phyloP scores from a whole-genome alignment of 1,139 yeast species.

The Magnusiomyces sp. region DNA sequence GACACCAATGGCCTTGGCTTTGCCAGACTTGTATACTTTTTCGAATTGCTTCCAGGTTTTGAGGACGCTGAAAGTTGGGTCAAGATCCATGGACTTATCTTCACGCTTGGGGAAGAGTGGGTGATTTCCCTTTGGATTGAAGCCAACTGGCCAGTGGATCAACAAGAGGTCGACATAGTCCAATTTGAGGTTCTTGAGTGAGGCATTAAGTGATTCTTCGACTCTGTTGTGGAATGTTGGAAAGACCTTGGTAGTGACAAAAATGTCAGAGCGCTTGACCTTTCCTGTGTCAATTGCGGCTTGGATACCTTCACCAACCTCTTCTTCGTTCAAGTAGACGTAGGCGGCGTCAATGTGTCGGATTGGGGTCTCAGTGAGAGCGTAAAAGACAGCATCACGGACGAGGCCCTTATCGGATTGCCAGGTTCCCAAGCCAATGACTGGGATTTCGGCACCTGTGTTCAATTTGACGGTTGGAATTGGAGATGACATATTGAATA shows the following conservation, averaged over 20 bases:
- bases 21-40: slow-evolving; percentile 46
- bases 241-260: slow-evolving; percentile 76
- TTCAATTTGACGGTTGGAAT: slow-evolving; percentile 24
- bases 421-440: slow-evolving; percentile 57
- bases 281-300: slow-evolving; percentile 22
- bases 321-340: slow-evolving; percentile 47
- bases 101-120: slow-evolving; percentile 38
- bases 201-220: slow-evolving; percentile 48
- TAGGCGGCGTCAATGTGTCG: slow-evolving; percentile 59
- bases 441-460: slow-evolving; percentile 38
- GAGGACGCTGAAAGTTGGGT: slow-evolving; percentile 46
- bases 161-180: slow-evolving; percentile 80
- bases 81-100: slow-evolving; percentile 38
- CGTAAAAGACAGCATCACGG: slow-evolving; percentile 24
- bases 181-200: slow-evolving; percentile 58
- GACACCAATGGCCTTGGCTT: slow-evolving; percentile 67
- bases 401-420: slow-evolving; percentile 37
- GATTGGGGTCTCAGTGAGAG: slow-evolving; percentile 37
- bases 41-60: slow-evolving; percentile 69
- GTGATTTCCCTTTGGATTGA: slow-evolving; percentile 37
- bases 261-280: slow-evolving; percentile 50
- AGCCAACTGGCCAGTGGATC: slow-evolving; percentile 79
- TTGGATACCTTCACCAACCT: slow-evolving; percentile 41
- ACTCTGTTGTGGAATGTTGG: slow-evolving; percentile 61
- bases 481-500: slow-evolving; percentile 1